Evolutionary conservation across 371 early-diverging fungal species (phyloP).

Genomic region (Mucor indicus): DNA sequence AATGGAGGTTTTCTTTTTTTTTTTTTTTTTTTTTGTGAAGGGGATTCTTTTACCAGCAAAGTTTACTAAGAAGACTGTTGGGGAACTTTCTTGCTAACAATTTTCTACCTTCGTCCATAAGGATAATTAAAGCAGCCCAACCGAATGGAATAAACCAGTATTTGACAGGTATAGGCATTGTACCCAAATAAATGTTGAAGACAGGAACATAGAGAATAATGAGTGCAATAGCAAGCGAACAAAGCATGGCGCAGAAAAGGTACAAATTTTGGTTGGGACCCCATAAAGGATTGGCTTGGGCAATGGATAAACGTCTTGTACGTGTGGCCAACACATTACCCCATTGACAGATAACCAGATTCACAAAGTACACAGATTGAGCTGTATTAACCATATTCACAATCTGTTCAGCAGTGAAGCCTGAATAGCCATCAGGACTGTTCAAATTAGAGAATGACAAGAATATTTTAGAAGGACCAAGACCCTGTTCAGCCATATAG

Average conservation of each 20-base stretch:
- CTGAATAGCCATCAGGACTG: conserved; percentile 44
- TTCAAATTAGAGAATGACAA: conserved; percentile 56
- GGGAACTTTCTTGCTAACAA: conserved; percentile 43
- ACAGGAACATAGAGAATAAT: conserved; percentile 59
- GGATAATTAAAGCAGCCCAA: conserved; percentile 50
- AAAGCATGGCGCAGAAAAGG: conserved; percentile 44
- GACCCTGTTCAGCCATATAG: conserved; percentile 46
- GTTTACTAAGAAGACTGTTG: conserved; percentile 13
- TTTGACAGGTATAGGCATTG: conserved; percentile 62
- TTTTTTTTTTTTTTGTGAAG: too few species aligned
- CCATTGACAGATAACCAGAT: conserved; percentile 64
- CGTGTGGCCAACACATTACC: conserved; percentile 54
- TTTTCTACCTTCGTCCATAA: conserved; percentile 60
- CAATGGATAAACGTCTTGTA: conserved; percentile 57
- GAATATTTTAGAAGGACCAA: conserved; percentile 37
- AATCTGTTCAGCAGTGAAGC: conserved; percentile 46
- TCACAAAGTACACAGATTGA: conserved; percentile 63
- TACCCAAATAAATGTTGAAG: conserved; percentile 59
- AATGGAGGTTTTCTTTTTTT: too few species aligned
- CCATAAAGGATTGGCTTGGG: conserved; percentile 58
- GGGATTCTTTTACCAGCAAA: conserved; percentile 24
- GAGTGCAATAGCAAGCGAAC: conserved; percentile 48
- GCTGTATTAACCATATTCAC: conserved; percentile 42
- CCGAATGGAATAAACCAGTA: conserved; percentile 74
- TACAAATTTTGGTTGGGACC: conserved; percentile 50